These are phyloP conservation scores for Meyerozyma carpophila DNA, from an alignment of 1,139 yeast species.

Conservation along the genomic window DNA sequence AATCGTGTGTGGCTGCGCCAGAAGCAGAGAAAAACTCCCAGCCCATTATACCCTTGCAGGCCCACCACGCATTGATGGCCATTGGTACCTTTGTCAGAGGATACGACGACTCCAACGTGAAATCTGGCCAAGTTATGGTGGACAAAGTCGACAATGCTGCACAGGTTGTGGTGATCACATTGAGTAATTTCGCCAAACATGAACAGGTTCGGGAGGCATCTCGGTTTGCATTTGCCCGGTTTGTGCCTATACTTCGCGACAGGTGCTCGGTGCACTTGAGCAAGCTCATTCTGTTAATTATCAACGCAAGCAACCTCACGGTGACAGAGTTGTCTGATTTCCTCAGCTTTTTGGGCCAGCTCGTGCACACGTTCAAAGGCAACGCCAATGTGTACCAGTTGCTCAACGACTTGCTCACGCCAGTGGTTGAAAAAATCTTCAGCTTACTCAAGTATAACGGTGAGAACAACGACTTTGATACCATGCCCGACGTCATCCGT, in stretches of 20 bases:
- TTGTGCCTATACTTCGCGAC: slow-evolving; percentile 62
- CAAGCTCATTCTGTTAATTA: slow-evolving; percentile 66
- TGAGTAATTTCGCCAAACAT: slow-evolving; percentile 65
- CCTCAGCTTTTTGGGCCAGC: slow-evolving; percentile 80
- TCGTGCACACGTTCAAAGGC: slow-evolving; percentile 68
- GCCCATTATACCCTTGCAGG: slow-evolving; percentile 54
- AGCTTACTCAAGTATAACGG: slow-evolving; percentile 36
- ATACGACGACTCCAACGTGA: slow-evolving; percentile 44
- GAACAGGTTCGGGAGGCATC: slow-evolving; percentile 80
- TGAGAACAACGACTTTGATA: slow-evolving; percentile 24
- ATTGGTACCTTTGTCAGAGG: slow-evolving; percentile 90
- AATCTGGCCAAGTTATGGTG: slow-evolving; percentile 27
- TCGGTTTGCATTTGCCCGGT: slow-evolving; percentile 80
- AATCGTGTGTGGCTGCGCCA: slow-evolving; percentile 45
- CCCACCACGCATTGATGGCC: slow-evolving; percentile 84
- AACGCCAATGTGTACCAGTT: slow-evolving; percentile 69
- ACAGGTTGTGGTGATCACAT: slow-evolving; percentile 76
- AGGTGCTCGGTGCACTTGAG: slow-evolving; percentile 54
- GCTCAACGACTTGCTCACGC: slow-evolving; percentile 66
- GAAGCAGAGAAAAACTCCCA: slow-evolving; percentile 34
- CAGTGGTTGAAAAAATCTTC: slow-evolving; percentile 65
- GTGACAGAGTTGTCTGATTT: slow-evolving; percentile 73
- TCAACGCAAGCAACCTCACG: slow-evolving; percentile 61
- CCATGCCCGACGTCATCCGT: slow-evolving; percentile 48
- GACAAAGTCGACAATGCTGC: slow-evolving; percentile 66